Percentiles rank a stretch among this genome's conserved stretches.
Evolutionary conservation across 2,329 filamentous ascomycete genomes (phyloP).

Genomic region (Diaporthe helianthi): DNA sequence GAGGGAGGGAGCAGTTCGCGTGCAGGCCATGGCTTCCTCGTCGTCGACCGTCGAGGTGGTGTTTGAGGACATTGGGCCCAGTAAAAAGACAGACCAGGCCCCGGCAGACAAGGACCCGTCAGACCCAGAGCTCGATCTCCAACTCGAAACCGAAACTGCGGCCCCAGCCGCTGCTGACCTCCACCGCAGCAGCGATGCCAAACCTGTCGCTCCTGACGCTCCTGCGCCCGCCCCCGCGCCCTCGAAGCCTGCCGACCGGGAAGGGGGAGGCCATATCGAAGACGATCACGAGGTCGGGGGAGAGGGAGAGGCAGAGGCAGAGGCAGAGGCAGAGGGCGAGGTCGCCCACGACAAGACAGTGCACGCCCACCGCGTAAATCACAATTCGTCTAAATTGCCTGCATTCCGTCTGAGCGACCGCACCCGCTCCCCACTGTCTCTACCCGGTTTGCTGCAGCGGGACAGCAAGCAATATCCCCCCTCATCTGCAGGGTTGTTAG

Average conservation of each 20-base stretch:
- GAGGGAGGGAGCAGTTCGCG: not conserved
- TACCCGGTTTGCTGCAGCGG: conserved; percentile 36
- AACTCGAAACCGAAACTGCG: conserved; percentile 25
- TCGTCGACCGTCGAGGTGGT: conserved; percentile 4
- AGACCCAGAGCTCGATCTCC: conserved; percentile 20
- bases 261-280: conserved; percentile 19
- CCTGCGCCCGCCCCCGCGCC: not conserved
- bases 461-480: conserved; percentile 35
- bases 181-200: conserved; percentile 5
- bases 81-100: conserved; percentile 13
- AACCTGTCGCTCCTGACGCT: conserved; percentile 9
- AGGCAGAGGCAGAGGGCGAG: too few species aligned
- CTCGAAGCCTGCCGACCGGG: not conserved
- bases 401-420: conserved; percentile 60
- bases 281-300: conserved; percentile 4
- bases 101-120: too few species aligned
- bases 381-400: conserved; percentile 63
- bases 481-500: conserved; percentile 14
- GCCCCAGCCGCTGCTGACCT: conserved; percentile 21
- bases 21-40: conserved; percentile 29
- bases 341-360: not conserved
- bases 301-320: too few species aligned
- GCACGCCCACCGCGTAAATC: conserved; percentile 59
- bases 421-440: conserved; percentile 30
- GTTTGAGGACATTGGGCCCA: conserved; percentile 26